Evolutionary conservation across 2,329 filamentous ascomycete species (phyloP).

Genomic region (Pseudocercospora crystallina): DNA sequence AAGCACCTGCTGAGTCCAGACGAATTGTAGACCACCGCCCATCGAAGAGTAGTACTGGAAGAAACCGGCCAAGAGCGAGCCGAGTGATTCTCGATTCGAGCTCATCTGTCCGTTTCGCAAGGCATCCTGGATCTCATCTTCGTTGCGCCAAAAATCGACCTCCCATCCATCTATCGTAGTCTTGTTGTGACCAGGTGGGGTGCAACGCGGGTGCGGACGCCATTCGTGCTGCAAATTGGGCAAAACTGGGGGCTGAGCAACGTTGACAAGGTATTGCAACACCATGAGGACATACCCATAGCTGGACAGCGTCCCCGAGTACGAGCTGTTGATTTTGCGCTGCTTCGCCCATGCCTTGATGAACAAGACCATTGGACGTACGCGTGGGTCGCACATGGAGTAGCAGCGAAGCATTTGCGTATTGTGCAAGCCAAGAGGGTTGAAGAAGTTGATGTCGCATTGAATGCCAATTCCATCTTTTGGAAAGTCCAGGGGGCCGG

Average conservation of each 20-base stretch:
- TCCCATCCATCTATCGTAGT: constrained; percentile 55
- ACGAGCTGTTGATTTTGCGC: constrained; percentile 81
- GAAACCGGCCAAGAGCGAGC: constrained; percentile 74
- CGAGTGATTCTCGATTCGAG: constrained; percentile 68
- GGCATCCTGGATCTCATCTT: constrained; percentile 64
- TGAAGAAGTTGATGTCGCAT: constrained; percentile 90
- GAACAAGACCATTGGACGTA: constrained; percentile 76
- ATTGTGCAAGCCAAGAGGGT: constrained; percentile 79
- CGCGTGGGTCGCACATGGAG: constrained; percentile 72
- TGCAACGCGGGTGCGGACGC: constrained; percentile 42
- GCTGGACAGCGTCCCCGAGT: constrained; percentile 80
- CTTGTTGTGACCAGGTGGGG: constrained; percentile 25
- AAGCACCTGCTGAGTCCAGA: constrained; percentile 78
- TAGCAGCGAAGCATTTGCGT: constrained; percentile 82
- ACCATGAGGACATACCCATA: constrained; percentile 94
- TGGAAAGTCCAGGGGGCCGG: constrained; percentile 69
- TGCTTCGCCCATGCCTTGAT: constrained; percentile 88
- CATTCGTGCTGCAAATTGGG: constrained; percentile 72
- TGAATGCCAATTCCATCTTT: constrained; percentile 76
- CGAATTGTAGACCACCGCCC: constrained; percentile 63
- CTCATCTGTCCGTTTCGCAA: constrained; percentile 61
- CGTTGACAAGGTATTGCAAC: constrained; percentile 82
- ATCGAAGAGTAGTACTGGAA: constrained; percentile 76
- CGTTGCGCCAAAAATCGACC: constrained; percentile 76
- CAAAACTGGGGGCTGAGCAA: constrained; percentile 76